These are phyloP conservation scores for Chytridium lagenaria DNA, from an alignment of 371 early-diverging fungal species.

Conservation along the genomic window DNA sequence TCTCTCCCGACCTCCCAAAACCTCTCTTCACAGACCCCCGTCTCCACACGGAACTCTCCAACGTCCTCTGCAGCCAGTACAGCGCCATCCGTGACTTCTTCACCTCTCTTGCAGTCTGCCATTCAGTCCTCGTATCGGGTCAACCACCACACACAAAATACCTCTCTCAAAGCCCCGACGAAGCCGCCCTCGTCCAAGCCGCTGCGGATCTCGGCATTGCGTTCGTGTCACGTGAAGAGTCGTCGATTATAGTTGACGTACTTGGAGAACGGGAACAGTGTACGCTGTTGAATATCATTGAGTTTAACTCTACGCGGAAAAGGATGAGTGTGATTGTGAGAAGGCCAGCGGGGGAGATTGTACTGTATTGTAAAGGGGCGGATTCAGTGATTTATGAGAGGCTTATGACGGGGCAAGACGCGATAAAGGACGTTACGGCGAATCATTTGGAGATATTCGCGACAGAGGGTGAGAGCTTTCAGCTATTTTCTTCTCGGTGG, in stretches of 20 bases:
- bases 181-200: constrained; percentile 85
- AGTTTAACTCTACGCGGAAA: constrained; percentile 88
- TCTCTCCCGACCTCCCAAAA: neutral
- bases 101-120: constrained; percentile 83
- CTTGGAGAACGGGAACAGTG: constrained; percentile 68
- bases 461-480: constrained; percentile 75
- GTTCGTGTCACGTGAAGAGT: constrained; percentile 71
- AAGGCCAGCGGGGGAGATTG: constrained; percentile 69
- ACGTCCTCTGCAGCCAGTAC: constrained; percentile 26
- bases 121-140: constrained; percentile 84
- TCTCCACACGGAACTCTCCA: constrained; percentile 23
- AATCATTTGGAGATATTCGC: constrained; percentile 85
- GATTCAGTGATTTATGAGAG: constrained; percentile 89
- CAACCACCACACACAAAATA: constrained; percentile 51
- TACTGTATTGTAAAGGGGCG: constrained; percentile 92
- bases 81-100: constrained; percentile 72
- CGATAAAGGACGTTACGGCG: constrained; percentile 65
- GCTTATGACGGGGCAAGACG: constrained; percentile 66
- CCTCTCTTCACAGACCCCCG: constrained; percentile 30
- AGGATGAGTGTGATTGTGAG: constrained; percentile 89
- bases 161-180: constrained; percentile 94
- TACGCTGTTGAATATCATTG: constrained; percentile 76
- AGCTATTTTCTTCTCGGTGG: too few relatives aligned
- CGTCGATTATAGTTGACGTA: constrained; percentile 67
- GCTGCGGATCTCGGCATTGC: constrained; percentile 84